Evolutionary conservation across 768 basidiomycete genomes (phyloP).

Genomic region (Russula sp.): DNA sequence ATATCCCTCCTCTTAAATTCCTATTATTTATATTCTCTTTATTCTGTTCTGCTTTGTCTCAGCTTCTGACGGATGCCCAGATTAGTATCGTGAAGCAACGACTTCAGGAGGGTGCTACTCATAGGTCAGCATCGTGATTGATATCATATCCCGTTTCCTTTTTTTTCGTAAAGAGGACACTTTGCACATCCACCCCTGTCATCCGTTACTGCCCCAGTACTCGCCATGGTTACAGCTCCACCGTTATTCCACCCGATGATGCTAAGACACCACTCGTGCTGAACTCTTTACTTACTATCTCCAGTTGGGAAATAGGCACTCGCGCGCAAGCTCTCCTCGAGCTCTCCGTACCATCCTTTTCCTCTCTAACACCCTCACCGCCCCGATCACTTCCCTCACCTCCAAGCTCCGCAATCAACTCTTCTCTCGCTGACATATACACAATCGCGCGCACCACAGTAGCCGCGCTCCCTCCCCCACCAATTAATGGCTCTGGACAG

Average conservation of each 20-base stretch:
- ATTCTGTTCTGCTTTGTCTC: slow-evolving; percentile 31
- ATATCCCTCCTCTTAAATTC: background rate
- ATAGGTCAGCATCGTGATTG: slow-evolving; percentile 37
- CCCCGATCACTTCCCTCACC: slow-evolving; percentile 36
- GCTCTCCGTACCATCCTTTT: slow-evolving; percentile 44
- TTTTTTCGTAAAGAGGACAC: background rate
- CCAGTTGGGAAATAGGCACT: slow-evolving; percentile 55
- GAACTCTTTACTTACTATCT: too few relatives aligned
- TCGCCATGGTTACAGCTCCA: background rate
- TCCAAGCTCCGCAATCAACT: slow-evolving; percentile 29
- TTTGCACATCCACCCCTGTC: background rate
- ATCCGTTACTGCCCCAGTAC: too few relatives aligned
- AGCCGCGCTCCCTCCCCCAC: slow-evolving; percentile 43
- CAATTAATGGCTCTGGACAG: slow-evolving; percentile 46
- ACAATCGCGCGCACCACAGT: slow-evolving; percentile 53
- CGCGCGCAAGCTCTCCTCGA: slow-evolving; percentile 52
- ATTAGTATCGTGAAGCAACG: slow-evolving; percentile 39
- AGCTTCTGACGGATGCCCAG: slow-evolving; percentile 40
- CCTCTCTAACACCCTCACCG: slow-evolving; percentile 42
- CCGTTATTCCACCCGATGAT: too few relatives aligned
- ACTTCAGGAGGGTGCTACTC: slow-evolving; percentile 43
- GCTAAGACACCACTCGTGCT: too few relatives aligned
- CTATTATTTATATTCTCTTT: background rate
- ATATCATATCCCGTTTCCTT: too few relatives aligned
- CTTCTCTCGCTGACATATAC: slow-evolving; percentile 53